Base-by-base conservation (phyloP, 331 rosid species). In the Spiraea crenata region DNA sequence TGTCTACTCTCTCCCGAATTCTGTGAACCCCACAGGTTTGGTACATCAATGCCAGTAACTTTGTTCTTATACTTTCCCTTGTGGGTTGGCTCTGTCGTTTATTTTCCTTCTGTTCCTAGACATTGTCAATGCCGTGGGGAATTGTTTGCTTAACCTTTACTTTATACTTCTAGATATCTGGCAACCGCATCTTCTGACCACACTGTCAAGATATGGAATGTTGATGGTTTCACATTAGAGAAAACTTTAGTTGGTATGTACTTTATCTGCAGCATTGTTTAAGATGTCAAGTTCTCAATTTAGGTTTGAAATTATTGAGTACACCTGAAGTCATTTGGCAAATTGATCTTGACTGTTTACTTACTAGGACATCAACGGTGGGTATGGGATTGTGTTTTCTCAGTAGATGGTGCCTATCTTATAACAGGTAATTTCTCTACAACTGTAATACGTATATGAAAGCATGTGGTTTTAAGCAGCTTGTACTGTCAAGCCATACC, bases 351-450 rank as follows among this genome's bases (percentile, higher is more conserved):
- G 13, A 31, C 44, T 60, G 42, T 69, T 79, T 76, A 70, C 82
- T 46, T 82, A 50, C 69, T 81, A 95, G 99, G 99, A 69, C 98
- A 95, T 77, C 80, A 73, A 60, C 92, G 96, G 65, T 95, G 99
- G 99, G 99, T 95, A 35, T 91, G 99, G 99, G 99, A 95, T 75
- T 95, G 99, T 81, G 99, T 95, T 60, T 95, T 95, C 89, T 95
- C 99, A 5, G 98, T 89, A 12, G 99, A 91, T 49, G 99, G 99
- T 71, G 98, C 99, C 74, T 95, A 87, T 81, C 96, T 95, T 76
- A 91, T 95, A 70, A 95, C 99, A 83, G 99, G 99, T 91, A 79
- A 44, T 57, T 77, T 46, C 14, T 66, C 41, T 15, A 20, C 20
- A 74, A 57, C 20, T 65, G 48, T 9, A 3, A 38, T 34, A 34